These are phyloP conservation scores for Penicillium subrubescens DNA, from an alignment of 495 filamentous ascomycete species.

Conservation along the genomic window DNA sequence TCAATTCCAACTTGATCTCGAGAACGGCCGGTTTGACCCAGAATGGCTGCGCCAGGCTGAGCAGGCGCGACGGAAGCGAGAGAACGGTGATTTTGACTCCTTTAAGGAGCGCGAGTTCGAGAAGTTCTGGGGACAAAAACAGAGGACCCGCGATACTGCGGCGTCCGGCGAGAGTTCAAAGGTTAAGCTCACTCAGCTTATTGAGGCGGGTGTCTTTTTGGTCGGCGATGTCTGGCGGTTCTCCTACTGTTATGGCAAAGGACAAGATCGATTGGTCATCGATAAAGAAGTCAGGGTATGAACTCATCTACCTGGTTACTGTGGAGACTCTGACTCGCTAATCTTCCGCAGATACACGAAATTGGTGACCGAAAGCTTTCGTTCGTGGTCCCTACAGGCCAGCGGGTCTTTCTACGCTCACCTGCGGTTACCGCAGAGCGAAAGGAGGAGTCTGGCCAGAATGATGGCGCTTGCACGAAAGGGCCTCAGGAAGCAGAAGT, in stretches of 20 bases:
- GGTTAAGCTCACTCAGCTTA: constrained; percentile 50
- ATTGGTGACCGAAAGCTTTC: constrained; percentile 38
- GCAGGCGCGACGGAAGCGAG: constrained; percentile 60
- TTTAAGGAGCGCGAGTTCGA: constrained; percentile 69
- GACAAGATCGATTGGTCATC: constrained; percentile 34
- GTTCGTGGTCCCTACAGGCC: constrained; percentile 48
- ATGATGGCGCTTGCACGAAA: neutral
- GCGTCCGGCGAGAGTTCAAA: constrained; percentile 51
- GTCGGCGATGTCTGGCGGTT: constrained; percentile 56
- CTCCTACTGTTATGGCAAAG: constrained; percentile 35
- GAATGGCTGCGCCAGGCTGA: constrained; percentile 69
- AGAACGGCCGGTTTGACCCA: constrained; percentile 61
- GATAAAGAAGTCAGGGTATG: constrained; percentile 55
- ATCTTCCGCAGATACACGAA: constrained; percentile 36
- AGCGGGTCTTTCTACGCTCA: constrained; percentile 40
- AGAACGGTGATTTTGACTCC: constrained; percentile 68
- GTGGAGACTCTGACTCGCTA: constrained; percentile 4
- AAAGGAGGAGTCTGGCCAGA: neutral
- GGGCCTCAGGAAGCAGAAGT: neutral
- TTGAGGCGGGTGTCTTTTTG: constrained; percentile 48
- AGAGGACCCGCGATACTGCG: constrained; percentile 42
- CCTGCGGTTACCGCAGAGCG: neutral
- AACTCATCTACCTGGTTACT: neutral
- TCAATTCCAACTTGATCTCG: constrained; percentile 62
- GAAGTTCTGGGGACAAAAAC: constrained; percentile 70